These are phyloP conservation scores for Dothistroma septosporum DNA, from an alignment of 2,329 filamentous ascomycete genomes.

Conservation along the genomic window DNA sequence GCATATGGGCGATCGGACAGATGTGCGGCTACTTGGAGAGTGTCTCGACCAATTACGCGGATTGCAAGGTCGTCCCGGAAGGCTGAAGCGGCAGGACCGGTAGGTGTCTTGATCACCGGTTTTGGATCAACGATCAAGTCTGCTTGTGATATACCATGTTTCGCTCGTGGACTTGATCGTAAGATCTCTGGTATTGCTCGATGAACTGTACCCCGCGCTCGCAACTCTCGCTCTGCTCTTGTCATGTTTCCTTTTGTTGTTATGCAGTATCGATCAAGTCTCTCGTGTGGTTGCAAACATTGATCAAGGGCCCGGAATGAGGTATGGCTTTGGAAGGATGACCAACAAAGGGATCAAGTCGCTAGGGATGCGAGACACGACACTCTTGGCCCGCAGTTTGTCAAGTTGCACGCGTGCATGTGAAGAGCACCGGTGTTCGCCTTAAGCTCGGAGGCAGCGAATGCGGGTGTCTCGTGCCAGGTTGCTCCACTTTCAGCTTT, in stretches of 20 bases:
- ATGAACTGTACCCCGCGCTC: conserved; percentile 54
- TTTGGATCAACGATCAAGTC: conserved; percentile 47
- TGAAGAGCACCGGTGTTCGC: background rate
- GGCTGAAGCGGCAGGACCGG: conserved; percentile 10
- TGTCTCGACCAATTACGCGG: conserved; percentile 49
- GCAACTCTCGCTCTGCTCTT: conserved; percentile 25
- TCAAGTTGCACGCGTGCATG: background rate
- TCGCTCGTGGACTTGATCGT: conserved; percentile 51
- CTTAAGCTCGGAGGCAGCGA: background rate
- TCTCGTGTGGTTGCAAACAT: background rate
- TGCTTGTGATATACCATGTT: conserved; percentile 51
- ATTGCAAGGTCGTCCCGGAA: conserved; percentile 35
- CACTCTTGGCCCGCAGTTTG: background rate
- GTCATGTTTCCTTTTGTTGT: conserved; percentile 17
- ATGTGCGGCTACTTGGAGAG: conserved; percentile 48
- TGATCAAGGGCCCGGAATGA: background rate
- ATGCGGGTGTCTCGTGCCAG: conserved; percentile 1
- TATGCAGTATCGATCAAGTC: background rate
- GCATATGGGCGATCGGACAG: conserved; percentile 25
- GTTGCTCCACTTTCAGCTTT: background rate
- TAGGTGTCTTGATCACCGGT: conserved; percentile 21
- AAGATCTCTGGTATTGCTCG: conserved; percentile 57
- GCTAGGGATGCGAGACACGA: background rate
- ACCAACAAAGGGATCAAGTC: background rate
- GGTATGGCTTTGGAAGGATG: background rate